Evolutionary conservation across 345 rosid genomes (phyloP), one percentile per base, ranked within the genome.

Genomic region (Durio zibethinus): DNA sequence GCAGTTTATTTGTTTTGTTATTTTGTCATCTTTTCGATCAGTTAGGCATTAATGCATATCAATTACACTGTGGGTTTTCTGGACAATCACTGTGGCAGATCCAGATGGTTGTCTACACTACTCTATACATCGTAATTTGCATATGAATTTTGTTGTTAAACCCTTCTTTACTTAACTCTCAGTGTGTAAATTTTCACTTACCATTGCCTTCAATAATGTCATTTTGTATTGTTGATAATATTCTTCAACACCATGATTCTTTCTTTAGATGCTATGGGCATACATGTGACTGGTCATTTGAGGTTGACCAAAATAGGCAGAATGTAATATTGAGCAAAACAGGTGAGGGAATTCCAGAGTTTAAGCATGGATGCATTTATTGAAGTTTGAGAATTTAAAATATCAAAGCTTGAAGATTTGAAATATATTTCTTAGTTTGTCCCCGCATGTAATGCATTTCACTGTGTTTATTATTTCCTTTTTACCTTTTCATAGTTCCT

Each of bases 291-390:
- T 43, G 20, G 53, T 42, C 50, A 42, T 67, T 23, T 66, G 20
- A 11, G 33, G 33, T 33, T 23, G 27, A 14, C 72, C 33, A 2
- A n/a, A 66, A 11, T 42, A 11, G 14, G 4, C n/a, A 67, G 10
- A 29, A 47, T 45, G 57, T 69, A 45, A 69, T 16, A 25, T 69
- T 69, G 14, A 3, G 56, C 54, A 43, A 14, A 38, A 21, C 16
- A 18, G n/a, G 6, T 7, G 18, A 25, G 73, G 47, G 38, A 47
- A 69, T 69, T 45, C 18, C 29, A 38, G 48, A 66, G 21, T n/a
- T 38, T 42, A 66, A 63, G 25, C 50, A 21, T 11, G 71, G 72
- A 47, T 69, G 47, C 21, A 69, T 69, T 69, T 68, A 8, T 68
- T 14, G 21, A 45, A 45, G 73, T 68, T 27, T 16, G 57, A 47